Evolutionary conservation across 2,329 filamentous ascomycete genomes (phyloP).

Genomic region (Gnomoniopsis smithogilvyi): DNA sequence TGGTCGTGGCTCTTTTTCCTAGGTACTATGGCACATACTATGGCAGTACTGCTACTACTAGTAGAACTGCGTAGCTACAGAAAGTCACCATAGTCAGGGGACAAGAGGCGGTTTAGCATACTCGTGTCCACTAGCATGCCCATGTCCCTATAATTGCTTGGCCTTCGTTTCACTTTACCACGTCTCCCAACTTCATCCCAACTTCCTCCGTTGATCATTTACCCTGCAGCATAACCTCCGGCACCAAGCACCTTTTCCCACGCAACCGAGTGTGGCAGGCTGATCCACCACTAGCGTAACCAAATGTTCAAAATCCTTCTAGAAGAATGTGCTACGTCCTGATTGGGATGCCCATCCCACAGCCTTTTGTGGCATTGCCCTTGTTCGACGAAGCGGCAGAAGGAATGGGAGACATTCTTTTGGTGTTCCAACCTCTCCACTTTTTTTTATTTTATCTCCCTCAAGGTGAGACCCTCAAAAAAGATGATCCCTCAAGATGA

Average conservation of each 20-base stretch:
- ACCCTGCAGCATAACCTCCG: not conserved
- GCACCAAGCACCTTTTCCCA: not conserved
- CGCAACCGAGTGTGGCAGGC: not conserved
- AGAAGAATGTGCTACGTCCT: constrained; percentile 9
- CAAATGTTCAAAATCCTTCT: constrained; percentile 10
- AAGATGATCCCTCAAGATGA: too few species aligned
- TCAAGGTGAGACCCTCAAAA: too few species aligned
- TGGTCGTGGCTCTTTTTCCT: too few species aligned
- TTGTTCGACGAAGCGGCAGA: too few species aligned
- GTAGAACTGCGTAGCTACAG: too few species aligned
- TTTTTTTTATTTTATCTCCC: too few species aligned
- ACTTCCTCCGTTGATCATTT: not conserved
- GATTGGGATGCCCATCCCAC: not conserved
- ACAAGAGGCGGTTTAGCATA: not conserved
- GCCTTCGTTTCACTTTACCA: constrained; percentile 13
- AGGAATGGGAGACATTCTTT: too few species aligned
- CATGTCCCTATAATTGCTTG: not conserved
- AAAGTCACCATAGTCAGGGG: not conserved
- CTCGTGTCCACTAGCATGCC: not conserved
- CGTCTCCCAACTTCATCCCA: not conserved
- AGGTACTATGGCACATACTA: not conserved
- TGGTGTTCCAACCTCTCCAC: too few species aligned
- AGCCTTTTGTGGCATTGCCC: not conserved
- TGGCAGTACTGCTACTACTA: too few species aligned
- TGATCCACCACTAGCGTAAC: not conserved